Conservation (phyloP, 345 rosid species). For the Tarenaya hassleriana region DNA sequence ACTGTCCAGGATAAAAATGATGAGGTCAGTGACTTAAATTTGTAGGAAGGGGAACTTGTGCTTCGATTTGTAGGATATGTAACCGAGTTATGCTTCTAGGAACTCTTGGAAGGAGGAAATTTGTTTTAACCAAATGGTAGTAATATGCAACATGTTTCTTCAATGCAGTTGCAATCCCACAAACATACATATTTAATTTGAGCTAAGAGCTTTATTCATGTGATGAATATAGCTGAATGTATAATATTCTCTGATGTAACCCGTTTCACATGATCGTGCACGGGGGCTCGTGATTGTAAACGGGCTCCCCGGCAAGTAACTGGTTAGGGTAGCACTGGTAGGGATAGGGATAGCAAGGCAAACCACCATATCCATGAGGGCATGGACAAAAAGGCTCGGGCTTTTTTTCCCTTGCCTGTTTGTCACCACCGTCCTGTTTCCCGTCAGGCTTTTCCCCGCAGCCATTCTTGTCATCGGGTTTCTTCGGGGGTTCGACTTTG, state of each 20-base stretch:
- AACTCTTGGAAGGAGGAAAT: slow-evolving; percentile 19
- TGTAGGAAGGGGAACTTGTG: slow-evolving; percentile 19
- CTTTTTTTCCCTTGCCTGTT: not conserved
- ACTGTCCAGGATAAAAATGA: not conserved
- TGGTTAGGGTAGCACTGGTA: slow-evolving; percentile 23
- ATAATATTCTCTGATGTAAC: slow-evolving; percentile 13
- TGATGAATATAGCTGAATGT: slow-evolving; percentile 15
- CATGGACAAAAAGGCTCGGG: slow-evolving; percentile 18
- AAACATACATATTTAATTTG: slow-evolving; percentile 12
- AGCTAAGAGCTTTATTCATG: slow-evolving; percentile 16
- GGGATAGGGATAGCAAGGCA: slow-evolving; percentile 20
- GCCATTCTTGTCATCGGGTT: slow-evolving; percentile 11
- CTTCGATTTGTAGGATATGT: slow-evolving; percentile 16
- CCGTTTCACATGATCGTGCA: slow-evolving; percentile 23
- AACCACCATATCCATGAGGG: slow-evolving; percentile 24
- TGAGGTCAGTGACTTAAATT: slow-evolving; percentile 16
- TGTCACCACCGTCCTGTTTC: slow-evolving; percentile 8
- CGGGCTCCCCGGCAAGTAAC: slow-evolving; percentile 19
- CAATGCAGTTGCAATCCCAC: not conserved
- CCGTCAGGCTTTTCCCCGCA: not conserved
- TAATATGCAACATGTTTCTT: slow-evolving; percentile 8
- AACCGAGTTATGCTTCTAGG: slow-evolving; percentile 20
- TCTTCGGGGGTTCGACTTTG: slow-evolving; percentile 28
- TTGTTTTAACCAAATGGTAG: slow-evolving; percentile 9
- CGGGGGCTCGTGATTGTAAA: slow-evolving; percentile 24